phyloP scores from a whole-genome alignment of 345 rosid species.

The Populus ilicifolia region DNA sequence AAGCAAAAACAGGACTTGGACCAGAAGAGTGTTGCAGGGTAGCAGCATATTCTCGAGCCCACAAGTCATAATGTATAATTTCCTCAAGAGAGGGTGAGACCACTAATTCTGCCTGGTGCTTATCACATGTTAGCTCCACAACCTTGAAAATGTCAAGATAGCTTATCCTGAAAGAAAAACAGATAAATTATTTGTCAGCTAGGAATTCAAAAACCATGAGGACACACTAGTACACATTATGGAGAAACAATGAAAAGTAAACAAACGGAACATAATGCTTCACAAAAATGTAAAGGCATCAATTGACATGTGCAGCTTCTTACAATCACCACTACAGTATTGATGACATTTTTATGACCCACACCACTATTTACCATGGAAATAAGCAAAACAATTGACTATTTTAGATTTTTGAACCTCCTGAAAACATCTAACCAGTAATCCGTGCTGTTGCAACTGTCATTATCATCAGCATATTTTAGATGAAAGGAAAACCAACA shows the following conservation, averaged over 20 bases:
- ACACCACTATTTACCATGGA: neutral
- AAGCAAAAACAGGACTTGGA: conserved; percentile 48
- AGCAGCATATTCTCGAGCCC: conserved; percentile 83
- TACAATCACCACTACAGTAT: neutral
- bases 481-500: neutral
- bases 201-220: neutral
- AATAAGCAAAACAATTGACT: neutral
- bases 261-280: neutral
- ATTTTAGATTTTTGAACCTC: neutral
- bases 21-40: conserved; percentile 41
- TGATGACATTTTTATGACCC: neutral
- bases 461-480: neutral
- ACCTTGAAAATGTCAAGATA: conserved; percentile 88
- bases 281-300: neutral
- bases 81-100: conserved; percentile 74
- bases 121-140: conserved; percentile 78
- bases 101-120: conserved; percentile 69
- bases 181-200: neutral
- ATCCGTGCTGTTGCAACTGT: neutral
- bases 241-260: neutral
- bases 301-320: neutral
- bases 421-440: neutral
- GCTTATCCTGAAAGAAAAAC: conserved; percentile 55
- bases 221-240: neutral
- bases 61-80: conserved; percentile 76